Percentiles rank a stretch among this genome's conserved stretches.
Conservation (phyloP, 805 yeast genomes). For the Ogataea kodamae region DNA sequence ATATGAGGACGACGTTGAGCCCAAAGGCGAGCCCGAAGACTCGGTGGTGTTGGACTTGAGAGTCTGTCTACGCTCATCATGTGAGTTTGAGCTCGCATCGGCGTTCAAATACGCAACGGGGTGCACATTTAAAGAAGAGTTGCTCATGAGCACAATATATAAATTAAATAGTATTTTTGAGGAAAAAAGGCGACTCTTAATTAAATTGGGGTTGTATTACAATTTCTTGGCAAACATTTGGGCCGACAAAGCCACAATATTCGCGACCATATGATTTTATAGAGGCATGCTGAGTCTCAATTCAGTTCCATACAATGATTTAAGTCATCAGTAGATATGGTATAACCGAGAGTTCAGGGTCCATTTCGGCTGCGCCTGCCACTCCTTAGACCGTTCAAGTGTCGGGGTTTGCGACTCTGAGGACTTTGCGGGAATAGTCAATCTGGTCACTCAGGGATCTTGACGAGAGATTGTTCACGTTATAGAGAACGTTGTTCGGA, state of each 20-base stretch:
- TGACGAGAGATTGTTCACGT: slow-evolving; percentile 41
- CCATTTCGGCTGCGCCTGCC: slow-evolving; percentile 6
- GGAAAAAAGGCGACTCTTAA: slow-evolving; percentile 8
- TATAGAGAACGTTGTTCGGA: slow-evolving; percentile 51
- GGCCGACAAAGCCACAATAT: no score
- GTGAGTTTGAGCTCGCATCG: slow-evolving; percentile 12
- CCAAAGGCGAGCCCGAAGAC: slow-evolving; percentile 27
- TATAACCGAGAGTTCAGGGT: no score
- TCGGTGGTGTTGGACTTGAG: slow-evolving; percentile 22
- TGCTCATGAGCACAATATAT: slow-evolving; percentile 2
- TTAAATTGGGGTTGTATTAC: slow-evolving; percentile 2
- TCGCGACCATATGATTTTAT: no score
- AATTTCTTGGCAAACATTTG: slow-evolving; percentile 6
- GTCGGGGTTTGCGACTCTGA: slow-evolving; percentile 48
- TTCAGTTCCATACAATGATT: no score
- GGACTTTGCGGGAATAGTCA: slow-evolving; percentile 55
- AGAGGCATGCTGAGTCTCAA: no score
- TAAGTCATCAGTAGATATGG: no score
- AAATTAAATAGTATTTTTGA: not conserved
- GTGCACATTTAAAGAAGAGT: slow-evolving; percentile 23
- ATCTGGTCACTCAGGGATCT: slow-evolving; percentile 51
- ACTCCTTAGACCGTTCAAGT: slow-evolving; percentile 7
- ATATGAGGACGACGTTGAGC: slow-evolving; percentile 25
- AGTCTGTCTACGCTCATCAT: slow-evolving; percentile 3
- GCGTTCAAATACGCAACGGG: slow-evolving; percentile 32